phyloP scores from a whole-genome alignment of 139 green algal species.

The Chlorella sp. region DNA sequence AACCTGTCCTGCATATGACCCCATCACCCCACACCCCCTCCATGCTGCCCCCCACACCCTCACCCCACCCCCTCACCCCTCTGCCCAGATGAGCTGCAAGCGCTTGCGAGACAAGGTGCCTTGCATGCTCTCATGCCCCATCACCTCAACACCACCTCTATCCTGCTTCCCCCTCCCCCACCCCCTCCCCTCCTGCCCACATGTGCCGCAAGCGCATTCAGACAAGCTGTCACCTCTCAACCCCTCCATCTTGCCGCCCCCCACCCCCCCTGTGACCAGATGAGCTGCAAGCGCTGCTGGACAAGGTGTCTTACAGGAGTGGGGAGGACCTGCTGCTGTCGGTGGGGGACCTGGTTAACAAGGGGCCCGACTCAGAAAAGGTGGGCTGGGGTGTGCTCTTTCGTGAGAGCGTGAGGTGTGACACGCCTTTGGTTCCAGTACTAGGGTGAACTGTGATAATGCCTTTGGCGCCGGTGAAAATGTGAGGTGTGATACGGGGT shows the following conservation, averaged over 20 bases:
- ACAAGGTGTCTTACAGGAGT: constrained; percentile 4
- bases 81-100: neutral
- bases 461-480: no score
- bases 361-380: constrained; percentile 40
- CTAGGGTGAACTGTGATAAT: no score
- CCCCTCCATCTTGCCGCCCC: neutral
- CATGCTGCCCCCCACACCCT: neutral
- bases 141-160: neutral
- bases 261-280: neutral
- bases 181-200: neutral
- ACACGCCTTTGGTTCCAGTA: no score
- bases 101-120: neutral
- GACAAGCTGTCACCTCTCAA: neutral
- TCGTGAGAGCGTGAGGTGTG: no score
- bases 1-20: no score
- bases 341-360: constrained; percentile 64
- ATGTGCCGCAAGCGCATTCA: neutral
- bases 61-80: no score
- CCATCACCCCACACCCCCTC: neutral
- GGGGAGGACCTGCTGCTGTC: constrained; percentile 47
- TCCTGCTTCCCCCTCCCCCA: neutral
- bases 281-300: constrained; percentile 55
- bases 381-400: neutral
- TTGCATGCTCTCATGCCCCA: neutral
- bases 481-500: no score